These are phyloP conservation scores for Lepidium aucheri DNA, from an alignment of 345 rosid species.

Conservation along the genomic window DNA sequence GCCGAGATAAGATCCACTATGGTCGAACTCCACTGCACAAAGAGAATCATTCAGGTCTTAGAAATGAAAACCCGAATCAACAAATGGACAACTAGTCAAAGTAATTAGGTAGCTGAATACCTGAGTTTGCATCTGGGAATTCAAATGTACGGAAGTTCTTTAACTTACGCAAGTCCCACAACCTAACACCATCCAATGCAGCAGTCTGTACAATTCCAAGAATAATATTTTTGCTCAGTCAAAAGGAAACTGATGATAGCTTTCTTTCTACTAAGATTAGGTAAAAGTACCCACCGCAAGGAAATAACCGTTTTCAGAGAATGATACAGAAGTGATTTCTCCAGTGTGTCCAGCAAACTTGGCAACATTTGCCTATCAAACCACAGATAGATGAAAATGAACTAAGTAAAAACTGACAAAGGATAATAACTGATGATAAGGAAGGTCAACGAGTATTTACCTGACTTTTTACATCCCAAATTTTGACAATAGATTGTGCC, in stretches of 20 bases:
- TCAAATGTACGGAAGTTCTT: slow-evolving; percentile 82
- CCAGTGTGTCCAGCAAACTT: slow-evolving; percentile 70
- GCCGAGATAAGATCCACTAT: slow-evolving; percentile 85
- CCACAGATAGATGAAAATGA: not conserved
- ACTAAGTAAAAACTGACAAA: not conserved
- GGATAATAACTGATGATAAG: not conserved
- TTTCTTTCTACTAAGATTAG: not conserved
- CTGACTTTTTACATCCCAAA: slow-evolving; percentile 99
- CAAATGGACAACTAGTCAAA: not conserved
- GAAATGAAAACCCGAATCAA: not conserved
- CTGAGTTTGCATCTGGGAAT: slow-evolving; percentile 69
- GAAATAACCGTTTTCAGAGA: slow-evolving; percentile 97
- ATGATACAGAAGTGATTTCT: slow-evolving; percentile 80
- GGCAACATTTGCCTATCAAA: slow-evolving; percentile 73
- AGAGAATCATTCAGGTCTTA: not conserved
- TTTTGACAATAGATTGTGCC: slow-evolving; percentile 66
- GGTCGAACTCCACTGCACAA: slow-evolving; percentile 88
- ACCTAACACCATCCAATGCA: slow-evolving; percentile 86
- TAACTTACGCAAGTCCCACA: slow-evolving; percentile 97
- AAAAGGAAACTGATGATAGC: not conserved
- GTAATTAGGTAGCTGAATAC: slow-evolving; percentile 29
- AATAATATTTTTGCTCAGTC: not conserved
- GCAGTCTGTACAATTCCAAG: slow-evolving; percentile 51
- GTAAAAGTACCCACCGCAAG: slow-evolving; percentile 54
- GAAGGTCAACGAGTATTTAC: slow-evolving; percentile 26